Conservation (phyloP, 192 early-diverging fungal species). For the Coemansia sp. region DNA sequence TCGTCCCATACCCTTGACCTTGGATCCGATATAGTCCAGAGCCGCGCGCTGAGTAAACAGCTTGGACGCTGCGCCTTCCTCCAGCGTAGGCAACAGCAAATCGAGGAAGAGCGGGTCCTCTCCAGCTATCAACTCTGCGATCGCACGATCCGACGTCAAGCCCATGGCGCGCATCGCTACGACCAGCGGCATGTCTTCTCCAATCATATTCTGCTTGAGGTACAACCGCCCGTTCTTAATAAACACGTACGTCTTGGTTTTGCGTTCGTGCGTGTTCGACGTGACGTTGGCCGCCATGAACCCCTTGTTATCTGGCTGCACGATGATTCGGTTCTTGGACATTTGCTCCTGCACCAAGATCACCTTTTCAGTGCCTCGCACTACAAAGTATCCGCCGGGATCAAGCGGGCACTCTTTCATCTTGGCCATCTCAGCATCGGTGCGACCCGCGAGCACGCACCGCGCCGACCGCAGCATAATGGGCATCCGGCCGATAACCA, state of each 20-base stretch:
- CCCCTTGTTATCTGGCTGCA: constrained; percentile 87
- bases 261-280: constrained; percentile 89
- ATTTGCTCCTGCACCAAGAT: constrained; percentile 99
- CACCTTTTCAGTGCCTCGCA: constrained; percentile 99
- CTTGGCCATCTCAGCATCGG: constrained; percentile 68
- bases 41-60: constrained; percentile 97
- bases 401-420: constrained; percentile 86
- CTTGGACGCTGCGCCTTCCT: constrained; percentile 77
- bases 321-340: constrained; percentile 94
- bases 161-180: constrained; percentile 96
- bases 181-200: constrained; percentile 85
- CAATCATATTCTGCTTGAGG: constrained; percentile 92
- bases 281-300: constrained; percentile 77
- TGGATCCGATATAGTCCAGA: constrained; percentile 91
- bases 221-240: constrained; percentile 67
- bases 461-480: constrained; percentile 94
- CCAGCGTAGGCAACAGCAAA: constrained; percentile 93
- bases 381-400: constrained; percentile 98
- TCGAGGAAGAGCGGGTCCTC: constrained; percentile 96
- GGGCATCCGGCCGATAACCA: constrained; percentile 88
- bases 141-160: constrained; percentile 87
- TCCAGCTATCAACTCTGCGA: constrained; percentile 95
- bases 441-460: constrained; percentile 77
- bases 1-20: constrained; percentile 65
- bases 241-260: constrained; percentile 86